Conservation (phyloP, 2,329 filamentous ascomycete species). For the Cryphonectria nitschkei region DNA sequence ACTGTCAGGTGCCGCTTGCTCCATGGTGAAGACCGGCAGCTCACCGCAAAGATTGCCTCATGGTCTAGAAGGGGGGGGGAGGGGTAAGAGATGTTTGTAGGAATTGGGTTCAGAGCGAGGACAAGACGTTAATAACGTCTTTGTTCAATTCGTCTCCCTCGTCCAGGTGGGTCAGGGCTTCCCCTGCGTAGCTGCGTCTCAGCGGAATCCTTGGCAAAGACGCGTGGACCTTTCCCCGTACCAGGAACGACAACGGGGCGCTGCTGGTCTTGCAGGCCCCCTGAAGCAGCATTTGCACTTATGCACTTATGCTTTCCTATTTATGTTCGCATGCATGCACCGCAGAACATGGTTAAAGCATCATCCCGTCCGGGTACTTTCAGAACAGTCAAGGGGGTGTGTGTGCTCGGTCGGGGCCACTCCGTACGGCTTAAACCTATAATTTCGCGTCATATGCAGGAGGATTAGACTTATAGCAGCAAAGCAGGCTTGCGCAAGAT, state of each 20-base stretch:
- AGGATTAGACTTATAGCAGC: neutral
- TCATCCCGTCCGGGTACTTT: neutral
- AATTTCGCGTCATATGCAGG: neutral
- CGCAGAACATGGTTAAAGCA: neutral
- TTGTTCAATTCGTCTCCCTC: neutral
- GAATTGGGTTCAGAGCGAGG: neutral
- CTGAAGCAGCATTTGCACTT: neutral
- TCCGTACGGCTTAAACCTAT: neutral
- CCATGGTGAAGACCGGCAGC: slow-evolving; percentile 3
- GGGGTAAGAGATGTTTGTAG: neutral
- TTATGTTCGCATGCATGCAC: neutral
- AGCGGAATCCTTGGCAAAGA: slow-evolving; percentile 2
- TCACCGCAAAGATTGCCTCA: neutral
- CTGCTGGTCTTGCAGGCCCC: neutral
- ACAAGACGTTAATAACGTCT: neutral
- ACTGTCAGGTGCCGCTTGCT: neutral
- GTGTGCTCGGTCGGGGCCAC: neutral
- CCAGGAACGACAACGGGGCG: neutral
- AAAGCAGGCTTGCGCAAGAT: neutral
- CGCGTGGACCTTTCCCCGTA: neutral
- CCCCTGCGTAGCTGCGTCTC: slow-evolving; percentile 1
- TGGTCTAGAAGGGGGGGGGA: neutral
- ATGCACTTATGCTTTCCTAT: neutral
- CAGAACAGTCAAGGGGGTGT: neutral
- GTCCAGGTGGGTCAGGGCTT: neutral